Conservation (phyloP, 208 protist species). For the Lotmaria passim region DNA sequence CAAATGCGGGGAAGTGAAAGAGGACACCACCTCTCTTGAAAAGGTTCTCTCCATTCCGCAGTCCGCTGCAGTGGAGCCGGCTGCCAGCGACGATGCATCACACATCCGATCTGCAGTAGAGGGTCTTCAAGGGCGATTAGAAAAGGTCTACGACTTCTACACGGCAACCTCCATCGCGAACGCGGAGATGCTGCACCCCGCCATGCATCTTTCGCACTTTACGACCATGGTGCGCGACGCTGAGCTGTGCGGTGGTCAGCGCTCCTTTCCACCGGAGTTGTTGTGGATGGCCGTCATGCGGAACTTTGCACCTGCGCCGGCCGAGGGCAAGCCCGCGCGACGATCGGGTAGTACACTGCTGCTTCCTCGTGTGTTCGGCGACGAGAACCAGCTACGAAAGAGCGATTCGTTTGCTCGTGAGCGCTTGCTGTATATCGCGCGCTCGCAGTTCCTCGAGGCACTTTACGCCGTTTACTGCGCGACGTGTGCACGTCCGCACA, state of each 20-base stretch:
- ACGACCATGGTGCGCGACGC: constrained; percentile 57
- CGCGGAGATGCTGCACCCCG: constrained; percentile 41
- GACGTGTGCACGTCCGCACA: background rate
- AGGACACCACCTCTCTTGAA: background rate
- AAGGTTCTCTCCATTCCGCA: background rate
- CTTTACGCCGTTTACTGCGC: constrained; percentile 17
- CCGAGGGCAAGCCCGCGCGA: background rate
- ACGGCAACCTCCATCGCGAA: constrained; percentile 30
- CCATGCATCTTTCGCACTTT: constrained; percentile 58
- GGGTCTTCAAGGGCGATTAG: constrained; percentile 38
- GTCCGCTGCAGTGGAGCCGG: background rate
- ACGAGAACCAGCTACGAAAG: background rate
- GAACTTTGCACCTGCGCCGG: constrained; percentile 16
- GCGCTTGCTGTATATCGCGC: constrained; percentile 20
- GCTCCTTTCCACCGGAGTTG: constrained; percentile 49
- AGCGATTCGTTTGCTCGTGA: constrained; percentile 44
- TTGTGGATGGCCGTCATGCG: constrained; percentile 73
- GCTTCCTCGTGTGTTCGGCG: constrained; percentile 13
- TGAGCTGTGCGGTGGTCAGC: constrained; percentile 29
- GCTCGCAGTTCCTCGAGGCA: constrained; percentile 18
- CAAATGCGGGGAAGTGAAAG: background rate
- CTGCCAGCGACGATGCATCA: background rate
- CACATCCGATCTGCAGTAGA: background rate
- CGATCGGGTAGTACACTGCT: constrained; percentile 18
- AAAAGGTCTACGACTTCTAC: constrained; percentile 66